Evolutionary conservation across 805 yeast genomes (phyloP), one percentile per base, ranked within the genome.

Genomic region (Barnettozyma wickerhamii): DNA sequence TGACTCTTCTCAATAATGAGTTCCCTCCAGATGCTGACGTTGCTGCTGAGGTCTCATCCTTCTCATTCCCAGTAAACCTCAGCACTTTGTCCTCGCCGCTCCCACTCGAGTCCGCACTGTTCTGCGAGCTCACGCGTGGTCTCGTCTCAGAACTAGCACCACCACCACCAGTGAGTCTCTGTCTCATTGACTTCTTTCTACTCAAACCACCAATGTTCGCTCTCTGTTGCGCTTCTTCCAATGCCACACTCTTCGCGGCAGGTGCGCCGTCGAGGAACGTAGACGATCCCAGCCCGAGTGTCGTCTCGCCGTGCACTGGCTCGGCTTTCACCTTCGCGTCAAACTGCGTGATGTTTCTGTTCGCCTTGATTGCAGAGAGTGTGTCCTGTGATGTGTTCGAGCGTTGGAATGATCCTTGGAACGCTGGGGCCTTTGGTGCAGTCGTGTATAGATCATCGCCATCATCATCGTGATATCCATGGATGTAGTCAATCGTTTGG

Each of bases 231-330:
- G 60, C 56, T 30, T 64, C 71, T 29, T 68, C 71, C 29, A 51
- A 50, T 14, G 62, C 62, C n/a, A 74, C 76, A 14, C 60, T 59
- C 20, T 64, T 61, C 41, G 82, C 63, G 5, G 97, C 99, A 12
- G 98, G 98, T 0, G 97, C 93, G 27, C 99, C 99, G 61, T 93
- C 96, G 46, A 91, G 60, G 59, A 91, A 91, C 0, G 99, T 91
- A 2, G 96, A 75, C 1, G 91, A 77, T 3, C 99, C 99, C 32
- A 93, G 71, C 1, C 99, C 99, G 38, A 83, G 72, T 1, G 97
- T 85, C 3, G 84, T 73, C 35, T 77, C 76, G 15, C 99, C 99
- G 60, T 91, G 96, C 15, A 91, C 77, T 20, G 85, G 84, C 20
- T 71, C 72, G 24, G 86, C 77, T 55, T 79, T 82, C 14, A 64